Conservation (phyloP, 75 land plant genomes). For the Pinus tabuliformis region DNA sequence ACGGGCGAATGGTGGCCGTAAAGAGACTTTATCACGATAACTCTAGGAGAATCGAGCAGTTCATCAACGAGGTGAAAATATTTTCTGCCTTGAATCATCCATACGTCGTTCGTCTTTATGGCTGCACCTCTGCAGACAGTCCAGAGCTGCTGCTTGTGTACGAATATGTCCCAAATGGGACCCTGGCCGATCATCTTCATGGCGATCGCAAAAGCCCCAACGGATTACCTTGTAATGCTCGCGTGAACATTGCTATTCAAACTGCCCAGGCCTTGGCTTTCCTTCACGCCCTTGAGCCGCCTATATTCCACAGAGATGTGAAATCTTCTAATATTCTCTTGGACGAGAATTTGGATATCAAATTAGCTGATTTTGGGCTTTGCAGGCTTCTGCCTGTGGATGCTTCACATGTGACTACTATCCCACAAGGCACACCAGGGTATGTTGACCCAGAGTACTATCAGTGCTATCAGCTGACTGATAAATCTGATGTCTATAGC, state of each 20-base stretch:
- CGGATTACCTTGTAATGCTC: constrained; percentile 13
- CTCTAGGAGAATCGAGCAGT: constrained; percentile 11
- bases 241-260: constrained; percentile 23
- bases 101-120: constrained; percentile 15
- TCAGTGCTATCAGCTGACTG: constrained; percentile 31
- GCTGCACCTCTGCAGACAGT: constrained; percentile 11
- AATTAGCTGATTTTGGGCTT: constrained; percentile 46
- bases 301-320: constrained; percentile 33
- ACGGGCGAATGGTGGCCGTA: constrained; percentile 27
- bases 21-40: constrained; percentile 17
- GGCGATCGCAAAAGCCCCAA: neutral
- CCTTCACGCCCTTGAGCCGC: constrained; percentile 20
- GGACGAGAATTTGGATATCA: constrained; percentile 22
- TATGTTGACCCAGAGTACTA: constrained; percentile 43
- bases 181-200: constrained; percentile 17
- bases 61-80: constrained; percentile 17
- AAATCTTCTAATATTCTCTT: constrained; percentile 36
- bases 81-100: constrained; percentile 14
- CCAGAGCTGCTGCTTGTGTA: constrained; percentile 20
- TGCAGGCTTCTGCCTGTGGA: constrained; percentile 20
- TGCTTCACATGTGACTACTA: constrained; percentile 31
- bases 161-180: constrained; percentile 20
- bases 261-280: constrained; percentile 35
- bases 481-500: constrained; percentile 45
- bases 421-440: constrained; percentile 37